Conservation (phyloP, 495 filamentous ascomycete genomes). For the Cladorrhinum samala region DNA sequence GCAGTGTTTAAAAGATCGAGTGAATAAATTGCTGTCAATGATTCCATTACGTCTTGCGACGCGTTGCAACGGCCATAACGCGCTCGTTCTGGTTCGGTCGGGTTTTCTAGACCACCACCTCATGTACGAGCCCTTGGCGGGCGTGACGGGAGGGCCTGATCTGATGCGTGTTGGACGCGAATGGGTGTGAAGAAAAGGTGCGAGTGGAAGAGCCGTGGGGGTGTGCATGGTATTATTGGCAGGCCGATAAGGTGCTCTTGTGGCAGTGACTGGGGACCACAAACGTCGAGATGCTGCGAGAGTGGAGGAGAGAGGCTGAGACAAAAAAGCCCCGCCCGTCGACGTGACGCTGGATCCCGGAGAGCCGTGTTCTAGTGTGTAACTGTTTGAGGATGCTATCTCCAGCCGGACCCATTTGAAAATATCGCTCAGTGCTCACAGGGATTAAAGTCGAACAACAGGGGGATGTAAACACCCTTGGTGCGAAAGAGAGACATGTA, state of each 20-base stretch:
- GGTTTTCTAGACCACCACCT: no score
- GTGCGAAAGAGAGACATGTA: no score
- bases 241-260: constrained; percentile 11
- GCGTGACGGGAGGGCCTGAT: no score
- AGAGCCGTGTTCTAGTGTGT: not conserved
- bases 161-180: not conserved
- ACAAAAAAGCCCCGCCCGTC: constrained; percentile 5
- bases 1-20: no score
- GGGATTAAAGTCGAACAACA: not conserved
- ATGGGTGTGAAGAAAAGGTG: not conserved
- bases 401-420: not conserved
- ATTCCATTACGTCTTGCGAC: constrained; percentile 20
- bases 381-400: no score
- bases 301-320: constrained; percentile 6
- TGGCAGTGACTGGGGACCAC: constrained; percentile 7
- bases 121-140: no score
- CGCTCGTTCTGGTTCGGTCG: no score
- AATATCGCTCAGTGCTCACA: constrained; percentile 1
- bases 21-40: not conserved
- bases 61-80: not conserved
- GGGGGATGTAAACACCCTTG: no score
- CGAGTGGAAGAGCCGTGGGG: constrained; percentile 17
- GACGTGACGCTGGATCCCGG: constrained; percentile 4
- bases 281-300: constrained; percentile 1
- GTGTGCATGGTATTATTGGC: constrained; percentile 11